These are phyloP conservation scores for Mollisiaceae sp. DNA, from an alignment of 2,329 filamentous ascomycete species.

Conservation along the genomic window DNA sequence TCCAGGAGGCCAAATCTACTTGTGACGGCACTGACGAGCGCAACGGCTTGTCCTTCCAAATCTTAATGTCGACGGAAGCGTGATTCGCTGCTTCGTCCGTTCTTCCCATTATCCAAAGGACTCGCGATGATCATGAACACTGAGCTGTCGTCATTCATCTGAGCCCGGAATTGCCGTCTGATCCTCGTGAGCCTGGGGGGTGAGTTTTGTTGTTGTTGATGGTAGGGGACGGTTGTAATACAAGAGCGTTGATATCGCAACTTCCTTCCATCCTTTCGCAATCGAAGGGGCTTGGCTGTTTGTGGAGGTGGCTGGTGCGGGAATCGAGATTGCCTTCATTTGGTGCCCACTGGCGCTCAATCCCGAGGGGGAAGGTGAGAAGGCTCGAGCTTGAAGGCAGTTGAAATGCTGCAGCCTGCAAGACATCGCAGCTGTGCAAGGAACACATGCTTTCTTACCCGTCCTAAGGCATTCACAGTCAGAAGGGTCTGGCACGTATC, in stretches of 20 bases:
- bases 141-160: not conserved
- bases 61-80: not conserved
- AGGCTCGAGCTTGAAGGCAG: too few relatives aligned
- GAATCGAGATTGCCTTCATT: not conserved
- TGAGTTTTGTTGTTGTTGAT: not conserved
- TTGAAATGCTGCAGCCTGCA: too few relatives aligned
- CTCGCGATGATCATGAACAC: not conserved
- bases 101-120: constrained; percentile 1
- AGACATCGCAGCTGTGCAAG: too few relatives aligned
- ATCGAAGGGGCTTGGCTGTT: not conserved
- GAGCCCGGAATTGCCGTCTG: not conserved
- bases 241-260: not conserved
- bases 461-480: too few relatives aligned
- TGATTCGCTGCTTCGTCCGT: constrained; percentile 3
- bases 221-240: not conserved
- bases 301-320: not conserved
- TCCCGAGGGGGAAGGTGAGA: too few relatives aligned
- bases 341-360: not conserved
- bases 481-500: too few relatives aligned
- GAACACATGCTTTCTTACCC: too few relatives aligned
- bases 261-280: not conserved
- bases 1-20: not conserved
- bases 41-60: not conserved
- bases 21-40: constrained; percentile 3
- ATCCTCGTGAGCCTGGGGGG: not conserved